Percentiles rank a stretch among this genome's conserved stretches.
Conservation (phyloP, 192 early-diverging fungal species). For the Jimgerdemannia flammicorona region DNA sequence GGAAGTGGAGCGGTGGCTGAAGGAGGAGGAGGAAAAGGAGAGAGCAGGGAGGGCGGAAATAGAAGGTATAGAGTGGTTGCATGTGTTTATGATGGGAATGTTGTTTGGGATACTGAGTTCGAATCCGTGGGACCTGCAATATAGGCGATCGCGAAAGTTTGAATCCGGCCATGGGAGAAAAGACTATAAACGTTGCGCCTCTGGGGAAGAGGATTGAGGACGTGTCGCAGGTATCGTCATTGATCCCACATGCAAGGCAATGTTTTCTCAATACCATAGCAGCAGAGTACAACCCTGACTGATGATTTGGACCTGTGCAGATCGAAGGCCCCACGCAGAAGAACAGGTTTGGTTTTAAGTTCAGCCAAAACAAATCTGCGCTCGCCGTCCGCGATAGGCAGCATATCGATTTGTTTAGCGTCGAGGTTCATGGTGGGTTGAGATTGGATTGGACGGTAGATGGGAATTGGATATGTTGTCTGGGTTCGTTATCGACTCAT, state of each 20-base stretch:
- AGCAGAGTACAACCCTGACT: no score
- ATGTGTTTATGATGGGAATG: no score
- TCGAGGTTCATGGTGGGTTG: conserved; percentile 57
- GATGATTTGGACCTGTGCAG: conserved; percentile 11
- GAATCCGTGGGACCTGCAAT: neutral
- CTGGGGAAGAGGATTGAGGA: neutral
- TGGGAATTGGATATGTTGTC: no score
- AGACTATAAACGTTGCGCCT: neutral
- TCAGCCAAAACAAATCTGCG: conserved; percentile 45
- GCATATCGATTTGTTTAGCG: conserved; percentile 49
- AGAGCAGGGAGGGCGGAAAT: conserved; percentile 21
- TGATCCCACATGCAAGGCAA: neutral
- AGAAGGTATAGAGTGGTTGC: no score
- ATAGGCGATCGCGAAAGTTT: neutral
- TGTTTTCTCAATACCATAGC: no score
- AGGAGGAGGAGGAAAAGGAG: conserved; percentile 28
- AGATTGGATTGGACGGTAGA: neutral
- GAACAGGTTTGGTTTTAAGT: conserved; percentile 65
- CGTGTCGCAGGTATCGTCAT: conserved; percentile 1
- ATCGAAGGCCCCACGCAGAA: conserved; percentile 62
- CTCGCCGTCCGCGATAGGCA: conserved; percentile 36
- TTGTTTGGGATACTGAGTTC: no score
- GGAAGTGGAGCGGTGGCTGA: conserved; percentile 36
- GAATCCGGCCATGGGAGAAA: neutral
- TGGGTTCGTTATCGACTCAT: neutral